Evolutionary conservation across 2,329 filamentous ascomycete species (phyloP), one percentile per base, ranked within the genome.

Genomic region (Sclerotinia minor): DNA sequence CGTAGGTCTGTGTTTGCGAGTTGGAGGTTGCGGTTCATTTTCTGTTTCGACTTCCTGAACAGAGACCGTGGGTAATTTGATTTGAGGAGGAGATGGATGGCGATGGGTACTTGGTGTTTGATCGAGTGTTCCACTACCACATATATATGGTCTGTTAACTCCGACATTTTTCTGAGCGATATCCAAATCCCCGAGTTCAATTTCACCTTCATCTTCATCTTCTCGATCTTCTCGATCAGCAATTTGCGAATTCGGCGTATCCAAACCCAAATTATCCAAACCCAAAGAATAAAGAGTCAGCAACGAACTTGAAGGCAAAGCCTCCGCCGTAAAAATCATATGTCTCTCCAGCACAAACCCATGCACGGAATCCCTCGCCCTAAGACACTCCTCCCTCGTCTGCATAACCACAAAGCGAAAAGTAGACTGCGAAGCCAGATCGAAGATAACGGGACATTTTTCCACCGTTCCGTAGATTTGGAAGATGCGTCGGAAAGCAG

Each of bases 341-440:
- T 47, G 19, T 2, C 21, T 19, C 2, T 67, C 38, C 21, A 64
- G 38, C 7, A 41, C 54, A 53, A 70, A 66, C 1, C 70, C 70
- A 65, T 73, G 68, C 17, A 73, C 21, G 2, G 44, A 24, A 32
- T 65, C 58, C 54, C 66, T 54, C n/a, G 69, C 69, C 13, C 35
- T 57, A n/a, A 66, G 50, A 24, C 71, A 70, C 24, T 72, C 71
- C 21, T 71, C 69, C n/a, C 35, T 45, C 19, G 67, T 70, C 5
- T 52, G 47, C 71, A 75, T 71, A 21, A 75, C 58, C 21, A 74
- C 65, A 71, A 73, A 75, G 38, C 73, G 71, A 54, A 75, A 75
- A 1, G 71, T 72, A 17, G 68, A 49, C 24, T 65, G 54, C 15
- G 68, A 70, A 15, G 44, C 60, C 7, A 70, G 35, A 50, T 72